Conservation (phyloP, 1,284 basidiomycete genomes). For the Pholiota adiposa region DNA sequence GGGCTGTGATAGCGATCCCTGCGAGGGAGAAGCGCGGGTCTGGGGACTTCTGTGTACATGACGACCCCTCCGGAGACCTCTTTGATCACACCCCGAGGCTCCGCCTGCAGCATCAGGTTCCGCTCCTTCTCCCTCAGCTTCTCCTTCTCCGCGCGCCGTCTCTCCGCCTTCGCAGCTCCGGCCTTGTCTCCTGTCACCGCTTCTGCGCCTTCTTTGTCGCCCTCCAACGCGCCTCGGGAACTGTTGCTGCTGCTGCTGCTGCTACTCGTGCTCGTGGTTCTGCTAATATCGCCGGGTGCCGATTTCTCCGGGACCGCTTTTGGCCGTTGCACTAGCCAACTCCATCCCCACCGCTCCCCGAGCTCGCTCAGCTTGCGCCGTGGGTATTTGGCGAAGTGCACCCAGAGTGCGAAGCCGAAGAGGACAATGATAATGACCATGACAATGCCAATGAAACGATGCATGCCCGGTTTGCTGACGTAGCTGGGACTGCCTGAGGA, state of each 20-base stretch:
- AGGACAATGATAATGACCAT: constrained; percentile 39
- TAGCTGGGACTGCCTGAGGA: constrained; percentile 7
- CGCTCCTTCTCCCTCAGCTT: constrained; percentile 20
- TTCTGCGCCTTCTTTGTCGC: not conserved
- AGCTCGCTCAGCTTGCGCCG: constrained; percentile 3
- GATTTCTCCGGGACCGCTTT: not conserved
- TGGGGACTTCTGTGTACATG: constrained; percentile 23
- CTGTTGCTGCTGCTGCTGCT: not conserved
- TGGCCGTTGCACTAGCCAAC: not conserved
- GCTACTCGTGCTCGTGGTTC: constrained; percentile 1
- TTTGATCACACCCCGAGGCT: constrained; percentile 23
- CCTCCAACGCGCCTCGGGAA: not conserved
- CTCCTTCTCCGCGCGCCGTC: constrained; percentile 4
- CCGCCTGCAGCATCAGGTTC: constrained; percentile 18
- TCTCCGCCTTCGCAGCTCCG: not conserved
- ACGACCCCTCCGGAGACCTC: constrained; percentile 25
- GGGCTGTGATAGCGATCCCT: constrained; percentile 13
- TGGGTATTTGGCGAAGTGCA: constrained; percentile 14
- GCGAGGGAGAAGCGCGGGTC: constrained; percentile 15
- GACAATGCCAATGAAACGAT: constrained; percentile 46
- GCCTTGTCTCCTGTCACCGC: not conserved
- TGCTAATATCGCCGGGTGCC: not conserved
- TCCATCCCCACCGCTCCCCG: not conserved
- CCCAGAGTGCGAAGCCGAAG: constrained; percentile 16
- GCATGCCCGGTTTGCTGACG: constrained; percentile 33